Evolutionary conservation across 2,329 filamentous ascomycete genomes (phyloP), one percentile per base, ranked within the genome.

Genomic region (Penicillium vulpinum): DNA sequence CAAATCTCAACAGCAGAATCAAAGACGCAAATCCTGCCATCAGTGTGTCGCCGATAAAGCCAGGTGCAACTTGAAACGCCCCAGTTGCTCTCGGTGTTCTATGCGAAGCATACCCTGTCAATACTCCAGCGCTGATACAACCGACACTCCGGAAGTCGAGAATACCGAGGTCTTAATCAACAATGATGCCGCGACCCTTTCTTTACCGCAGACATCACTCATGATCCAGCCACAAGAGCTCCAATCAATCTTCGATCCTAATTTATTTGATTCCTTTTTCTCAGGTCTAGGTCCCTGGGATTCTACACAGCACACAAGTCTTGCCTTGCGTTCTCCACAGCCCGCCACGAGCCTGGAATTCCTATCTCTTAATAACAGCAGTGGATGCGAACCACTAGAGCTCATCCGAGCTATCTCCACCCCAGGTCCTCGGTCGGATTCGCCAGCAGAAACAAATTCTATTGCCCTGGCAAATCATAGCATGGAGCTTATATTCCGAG

Each of bases 401-500:
- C 21, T 48, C 8, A 35, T 26, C 16, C 45, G 29, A 36, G 29
- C 15, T 11, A 35, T n/a, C 45, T 24, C 21, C 26, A 18, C 16
- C 5, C 45, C 31, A 39, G 5, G 16, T 10, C 11, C 16, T 41
- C 15, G 10, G 15, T 10, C 39, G 2, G 8, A 8, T n/a, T 41
- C 15, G 8, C 22, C 39, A 4, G 10, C 36, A 15, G 44, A 49
- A 2, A 38, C 29, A 5, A 43, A 36, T 15, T 49, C 52, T 11
- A 16, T 29, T 10, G 45, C 45, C 4, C 26, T 55, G 6, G 52
- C 45, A 8, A 49, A 49, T 15, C 52, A 74, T 33, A 74, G 69
- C 43, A 73, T 73, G 68, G 60, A 72, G 52, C 66, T 67, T 0
- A 56, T 77, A 7, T 65, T 75, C 16, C 67, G 73, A 45, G 65